Evolutionary conservation across 805 yeast genomes (phyloP).

Genomic region (Candida hungchunana): DNA sequence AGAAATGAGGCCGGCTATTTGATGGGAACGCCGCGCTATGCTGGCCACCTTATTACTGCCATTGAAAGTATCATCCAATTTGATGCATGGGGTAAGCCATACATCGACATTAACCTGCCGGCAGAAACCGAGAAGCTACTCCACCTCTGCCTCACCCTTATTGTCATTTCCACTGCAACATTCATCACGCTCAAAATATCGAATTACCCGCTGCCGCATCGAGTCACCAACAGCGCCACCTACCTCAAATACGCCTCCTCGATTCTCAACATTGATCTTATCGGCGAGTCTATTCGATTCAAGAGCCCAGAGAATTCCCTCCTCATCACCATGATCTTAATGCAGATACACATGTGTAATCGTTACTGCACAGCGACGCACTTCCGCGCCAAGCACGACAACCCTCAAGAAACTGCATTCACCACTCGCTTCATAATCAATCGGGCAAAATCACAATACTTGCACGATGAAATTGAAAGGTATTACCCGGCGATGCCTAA

Average conservation of each 20-base stretch:
- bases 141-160: not conserved
- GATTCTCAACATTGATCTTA: not conserved
- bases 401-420: not conserved
- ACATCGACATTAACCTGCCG: not conserved
- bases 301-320: not conserved
- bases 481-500: conserved; percentile 1
- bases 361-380: conserved; percentile 1
- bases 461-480: conserved; percentile 2
- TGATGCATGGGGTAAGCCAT: not conserved
- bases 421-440: conserved; percentile 1
- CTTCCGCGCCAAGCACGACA: not conserved
- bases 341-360: not conserved
- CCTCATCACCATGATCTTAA: not conserved
- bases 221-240: not conserved
- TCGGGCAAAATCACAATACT: conserved; percentile 2
- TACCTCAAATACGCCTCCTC: not conserved
- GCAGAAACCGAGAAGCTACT: not conserved
- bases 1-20: not conserved
- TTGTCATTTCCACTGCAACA: not conserved
- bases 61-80: conserved; percentile 1
- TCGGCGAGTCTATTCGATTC: not conserved
- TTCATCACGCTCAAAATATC: not conserved
- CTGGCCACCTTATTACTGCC: not conserved
- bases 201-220: not conserved
- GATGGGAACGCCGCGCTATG: not conserved